Percentiles rank a stretch among this genome's conserved stretches.
phyloP scores from a whole-genome alignment of 257 asterid species.

The Asclepias syriaca region DNA sequence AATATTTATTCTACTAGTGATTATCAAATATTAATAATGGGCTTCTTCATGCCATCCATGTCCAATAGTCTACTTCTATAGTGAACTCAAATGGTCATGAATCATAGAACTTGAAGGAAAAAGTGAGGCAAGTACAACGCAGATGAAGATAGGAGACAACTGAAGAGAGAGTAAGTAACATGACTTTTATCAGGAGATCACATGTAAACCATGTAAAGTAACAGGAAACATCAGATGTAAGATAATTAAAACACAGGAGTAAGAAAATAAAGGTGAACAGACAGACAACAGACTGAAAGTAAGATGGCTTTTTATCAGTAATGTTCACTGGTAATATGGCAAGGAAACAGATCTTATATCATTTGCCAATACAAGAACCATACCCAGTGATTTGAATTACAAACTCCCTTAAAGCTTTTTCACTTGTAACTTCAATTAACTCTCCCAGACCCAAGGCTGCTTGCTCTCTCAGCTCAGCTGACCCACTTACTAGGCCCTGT shows the following conservation, averaged over 20 bases:
- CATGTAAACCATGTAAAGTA: background rate
- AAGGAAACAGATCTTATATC: background rate
- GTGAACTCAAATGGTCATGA: background rate
- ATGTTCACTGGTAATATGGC: background rate
- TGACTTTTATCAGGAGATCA: background rate
- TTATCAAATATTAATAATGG: too few species aligned
- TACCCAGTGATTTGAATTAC: constrained; percentile 98
- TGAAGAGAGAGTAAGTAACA: background rate
- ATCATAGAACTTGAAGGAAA: background rate
- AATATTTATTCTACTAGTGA: too few species aligned
- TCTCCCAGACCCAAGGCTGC: constrained; percentile 99
- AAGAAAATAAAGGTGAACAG: background rate
- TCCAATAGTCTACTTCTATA: background rate
- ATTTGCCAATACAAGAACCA: constrained; percentile 12
- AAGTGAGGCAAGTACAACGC: background rate
- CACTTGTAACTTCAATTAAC: constrained; percentile 88
- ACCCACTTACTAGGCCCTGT: constrained; percentile 95
- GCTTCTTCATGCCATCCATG: too few species aligned
- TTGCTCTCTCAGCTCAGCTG: constrained; percentile 95
- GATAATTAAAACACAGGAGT: background rate
- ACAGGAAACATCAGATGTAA: background rate
- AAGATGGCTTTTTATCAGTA: background rate
- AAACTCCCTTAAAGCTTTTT: constrained; percentile 78
- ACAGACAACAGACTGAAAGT: background rate
- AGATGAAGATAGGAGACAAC: background rate